phyloP scores from a whole-genome alignment of 345 rosid genomes.

The Salix udensis region DNA sequence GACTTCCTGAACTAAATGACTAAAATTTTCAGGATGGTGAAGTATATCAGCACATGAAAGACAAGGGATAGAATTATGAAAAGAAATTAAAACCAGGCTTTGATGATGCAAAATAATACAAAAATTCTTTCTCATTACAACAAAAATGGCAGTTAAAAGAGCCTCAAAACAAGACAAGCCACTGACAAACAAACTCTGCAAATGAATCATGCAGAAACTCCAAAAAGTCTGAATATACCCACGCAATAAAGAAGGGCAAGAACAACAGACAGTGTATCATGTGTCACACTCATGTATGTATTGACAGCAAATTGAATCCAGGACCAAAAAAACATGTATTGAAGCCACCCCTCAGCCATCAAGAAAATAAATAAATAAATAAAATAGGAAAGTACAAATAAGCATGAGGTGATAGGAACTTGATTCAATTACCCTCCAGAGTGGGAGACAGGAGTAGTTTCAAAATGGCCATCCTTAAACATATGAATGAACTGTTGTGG shows the following conservation, averaged over 20 bases:
- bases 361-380: conserved; percentile 19
- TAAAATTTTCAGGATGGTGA: background rate
- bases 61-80: background rate
- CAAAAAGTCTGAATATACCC: conserved; percentile 4
- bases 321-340: background rate
- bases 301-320: conserved; percentile 20
- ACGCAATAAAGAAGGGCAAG: conserved; percentile 11
- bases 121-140: conserved; percentile 19
- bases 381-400: conserved; percentile 10
- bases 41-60: background rate
- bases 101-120: background rate
- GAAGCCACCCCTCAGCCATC: conserved; percentile 18
- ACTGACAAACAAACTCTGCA: background rate
- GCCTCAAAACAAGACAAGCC: conserved; percentile 1
- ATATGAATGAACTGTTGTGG: conserved; percentile 77
- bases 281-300: conserved; percentile 10
- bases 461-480: conserved; percentile 64
- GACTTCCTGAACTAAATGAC: background rate
- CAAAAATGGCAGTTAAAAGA: conserved; percentile 13
- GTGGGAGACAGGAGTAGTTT: conserved; percentile 88
- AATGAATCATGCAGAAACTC: conserved; percentile 6
- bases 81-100: background rate
- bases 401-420: conserved; percentile 7
- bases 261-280: background rate
- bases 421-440: conserved; percentile 63